Percentiles rank a stretch among this genome's conserved stretches.
Evolutionary conservation across 345 rosid species (phyloP).

Genomic region (Fremontodendron californicum): DNA sequence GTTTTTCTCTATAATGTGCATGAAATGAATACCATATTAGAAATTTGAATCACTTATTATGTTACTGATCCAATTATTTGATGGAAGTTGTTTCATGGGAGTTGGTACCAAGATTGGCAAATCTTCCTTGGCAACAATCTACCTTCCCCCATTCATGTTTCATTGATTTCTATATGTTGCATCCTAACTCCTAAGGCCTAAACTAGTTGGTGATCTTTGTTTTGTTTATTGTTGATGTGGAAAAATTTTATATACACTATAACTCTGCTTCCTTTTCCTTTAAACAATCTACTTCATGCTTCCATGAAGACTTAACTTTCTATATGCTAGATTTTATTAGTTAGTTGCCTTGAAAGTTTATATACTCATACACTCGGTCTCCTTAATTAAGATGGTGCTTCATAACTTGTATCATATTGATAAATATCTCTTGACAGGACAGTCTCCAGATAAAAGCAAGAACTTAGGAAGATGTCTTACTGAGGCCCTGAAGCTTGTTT

Average conservation of each 20-base stretch:
- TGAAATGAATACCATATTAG: neutral
- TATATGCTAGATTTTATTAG: neutral
- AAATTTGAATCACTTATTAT: neutral
- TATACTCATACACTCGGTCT: neutral
- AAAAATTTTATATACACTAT: neutral
- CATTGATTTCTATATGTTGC: neutral
- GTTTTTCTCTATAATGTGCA: neutral
- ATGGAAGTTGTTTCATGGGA: neutral
- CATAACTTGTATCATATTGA: constrained; percentile 7
- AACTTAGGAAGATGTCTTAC: constrained; percentile 55
- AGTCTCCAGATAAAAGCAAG: constrained; percentile 44
- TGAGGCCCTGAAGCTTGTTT: constrained; percentile 86
- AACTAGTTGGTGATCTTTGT: neutral
- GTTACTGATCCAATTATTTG: neutral
- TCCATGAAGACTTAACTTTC: neutral
- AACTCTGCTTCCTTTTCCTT: neutral
- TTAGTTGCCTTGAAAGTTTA: neutral
- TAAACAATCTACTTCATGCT: constrained; percentile 1
- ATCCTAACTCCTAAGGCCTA: neutral
- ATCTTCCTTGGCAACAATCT: neutral
- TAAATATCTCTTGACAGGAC: constrained; percentile 40
- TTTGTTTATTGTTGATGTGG: neutral
- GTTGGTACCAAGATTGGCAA: neutral
- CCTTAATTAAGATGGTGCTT: neutral
- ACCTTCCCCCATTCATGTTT: neutral